Percentiles rank a stretch among this genome's conserved stretches.
These are phyloP conservation scores for Pogostemon cablin DNA, from an alignment of 257 asterid species.

Conservation along the genomic window DNA sequence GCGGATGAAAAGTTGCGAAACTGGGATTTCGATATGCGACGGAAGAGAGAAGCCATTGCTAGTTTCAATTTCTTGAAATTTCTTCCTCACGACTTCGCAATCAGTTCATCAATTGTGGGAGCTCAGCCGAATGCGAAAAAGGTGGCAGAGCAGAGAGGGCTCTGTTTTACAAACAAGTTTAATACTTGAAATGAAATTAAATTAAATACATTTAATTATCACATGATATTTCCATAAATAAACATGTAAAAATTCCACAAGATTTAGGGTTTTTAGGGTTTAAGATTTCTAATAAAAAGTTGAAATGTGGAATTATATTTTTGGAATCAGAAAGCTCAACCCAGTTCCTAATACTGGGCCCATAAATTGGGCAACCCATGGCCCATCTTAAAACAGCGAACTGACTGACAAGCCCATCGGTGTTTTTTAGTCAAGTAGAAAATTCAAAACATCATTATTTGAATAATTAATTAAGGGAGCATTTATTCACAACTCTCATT, in stretches of 20 bases:
- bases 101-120: background rate
- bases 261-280: too few species aligned
- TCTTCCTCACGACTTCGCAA: background rate
- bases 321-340: too few species aligned
- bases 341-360: too few species aligned
- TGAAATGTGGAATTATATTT: too few species aligned
- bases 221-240: too few species aligned
- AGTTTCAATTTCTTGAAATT: constrained; percentile 19
- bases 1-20: constrained; percentile 25
- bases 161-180: background rate
- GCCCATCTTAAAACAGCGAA: too few species aligned
- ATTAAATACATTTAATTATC: too few species aligned
- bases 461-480: constrained; percentile 4
- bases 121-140: background rate
- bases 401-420: background rate
- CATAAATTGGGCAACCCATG: too few species aligned
- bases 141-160: constrained; percentile 33
- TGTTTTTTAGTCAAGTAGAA: background rate
- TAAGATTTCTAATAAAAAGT: too few species aligned
- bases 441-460: background rate
- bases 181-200: too few species aligned
- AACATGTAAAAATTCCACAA: too few species aligned
- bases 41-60: constrained; percentile 50
- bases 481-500: background rate
- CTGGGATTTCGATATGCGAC: constrained; percentile 42